Conservation (phyloP, 345 rosid species). For the Populus deltoides region DNA sequence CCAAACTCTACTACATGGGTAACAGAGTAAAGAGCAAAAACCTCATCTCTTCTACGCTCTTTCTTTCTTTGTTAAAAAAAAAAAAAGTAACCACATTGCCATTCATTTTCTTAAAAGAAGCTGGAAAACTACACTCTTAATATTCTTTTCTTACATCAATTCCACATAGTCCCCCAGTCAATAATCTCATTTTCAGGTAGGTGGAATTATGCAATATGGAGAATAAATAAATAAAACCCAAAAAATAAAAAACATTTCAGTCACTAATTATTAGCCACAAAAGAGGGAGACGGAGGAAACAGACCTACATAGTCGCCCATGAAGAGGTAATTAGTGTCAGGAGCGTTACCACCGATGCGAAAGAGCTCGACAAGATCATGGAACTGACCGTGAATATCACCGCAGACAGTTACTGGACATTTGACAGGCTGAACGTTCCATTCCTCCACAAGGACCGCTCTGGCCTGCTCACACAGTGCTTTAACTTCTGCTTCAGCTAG, state of each 20-base stretch:
- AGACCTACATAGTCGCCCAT: constrained; percentile 59
- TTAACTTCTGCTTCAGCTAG: constrained; percentile 34
- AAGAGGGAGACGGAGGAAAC: background rate
- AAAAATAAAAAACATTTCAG: background rate
- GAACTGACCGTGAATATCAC: constrained; percentile 52
- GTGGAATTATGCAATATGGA: too few species aligned
- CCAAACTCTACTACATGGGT: too few species aligned
- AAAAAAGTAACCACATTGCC: background rate
- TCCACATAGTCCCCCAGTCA: background rate
- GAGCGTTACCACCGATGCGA: constrained; percentile 52
- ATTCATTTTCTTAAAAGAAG: too few species aligned
- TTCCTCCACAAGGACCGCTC: constrained; percentile 48
- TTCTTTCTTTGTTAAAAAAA: background rate
- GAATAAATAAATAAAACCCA: background rate
- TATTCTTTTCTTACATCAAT: background rate
- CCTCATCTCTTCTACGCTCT: background rate
- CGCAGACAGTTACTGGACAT: constrained; percentile 56
- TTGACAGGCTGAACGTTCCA: constrained; percentile 56
- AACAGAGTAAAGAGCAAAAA: background rate
- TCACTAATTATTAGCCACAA: background rate
- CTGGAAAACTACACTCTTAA: background rate
- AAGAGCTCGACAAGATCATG: constrained; percentile 57
- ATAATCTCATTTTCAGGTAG: too few species aligned
- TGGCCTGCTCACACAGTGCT: constrained; percentile 46
- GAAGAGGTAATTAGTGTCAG: constrained; percentile 52